Conservation (phyloP, 129 eudicot genomes). For the Cynara cardunculus region DNA sequence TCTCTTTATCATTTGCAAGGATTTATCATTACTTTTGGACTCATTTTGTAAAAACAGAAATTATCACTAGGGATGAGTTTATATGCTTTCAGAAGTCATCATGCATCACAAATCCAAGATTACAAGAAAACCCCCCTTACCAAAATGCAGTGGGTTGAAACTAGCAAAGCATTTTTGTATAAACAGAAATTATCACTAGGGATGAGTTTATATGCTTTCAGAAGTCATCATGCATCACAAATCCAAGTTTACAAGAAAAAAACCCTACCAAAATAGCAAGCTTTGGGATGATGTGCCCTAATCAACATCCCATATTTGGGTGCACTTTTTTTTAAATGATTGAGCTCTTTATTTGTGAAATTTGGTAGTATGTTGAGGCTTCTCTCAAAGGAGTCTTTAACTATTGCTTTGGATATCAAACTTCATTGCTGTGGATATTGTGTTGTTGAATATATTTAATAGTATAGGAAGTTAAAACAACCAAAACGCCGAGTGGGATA, state of each 20-base stretch:
- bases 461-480: neutral
- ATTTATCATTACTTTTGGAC: neutral
- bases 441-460: neutral
- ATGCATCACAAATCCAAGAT: neutral
- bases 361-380: neutral
- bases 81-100: neutral
- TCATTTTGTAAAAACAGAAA: neutral
- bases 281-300: neutral
- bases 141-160: neutral
- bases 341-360: slow-evolving; percentile 1
- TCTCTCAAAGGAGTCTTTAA: neutral
- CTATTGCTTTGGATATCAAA: neutral
- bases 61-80: neutral
- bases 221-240: neutral
- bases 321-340: neutral
- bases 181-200: neutral
- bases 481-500: neutral
- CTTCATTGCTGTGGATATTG: neutral
- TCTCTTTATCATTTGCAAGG: neutral
- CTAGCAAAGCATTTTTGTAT: neutral
- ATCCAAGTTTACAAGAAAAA: neutral
- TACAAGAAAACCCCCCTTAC: neutral
- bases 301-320: neutral
- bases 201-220: neutral
- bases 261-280: neutral